Percentiles rank a stretch among this genome's conserved stretches.
Conservation (phyloP, 805 yeast genomes). For the Kuraishia floccosa region DNA sequence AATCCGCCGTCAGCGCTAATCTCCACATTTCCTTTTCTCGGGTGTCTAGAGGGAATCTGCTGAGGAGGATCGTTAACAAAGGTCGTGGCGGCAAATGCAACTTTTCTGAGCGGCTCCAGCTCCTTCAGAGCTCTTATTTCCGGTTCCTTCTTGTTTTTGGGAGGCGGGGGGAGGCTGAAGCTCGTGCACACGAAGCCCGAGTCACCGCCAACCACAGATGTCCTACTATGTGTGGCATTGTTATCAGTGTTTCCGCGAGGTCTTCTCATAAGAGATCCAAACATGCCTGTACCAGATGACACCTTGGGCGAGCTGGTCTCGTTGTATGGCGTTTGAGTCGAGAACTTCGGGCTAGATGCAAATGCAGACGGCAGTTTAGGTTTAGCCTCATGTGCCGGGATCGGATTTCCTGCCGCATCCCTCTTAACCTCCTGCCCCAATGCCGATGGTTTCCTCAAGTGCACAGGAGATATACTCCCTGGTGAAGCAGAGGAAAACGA, state of each 20-base stretch:
- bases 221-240: neutral
- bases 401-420: slow-evolving; percentile 29
- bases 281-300: slow-evolving; percentile 5
- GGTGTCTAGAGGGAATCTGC: slow-evolving; percentile 81
- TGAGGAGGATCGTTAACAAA: slow-evolving; percentile 82
- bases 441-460: slow-evolving; percentile 10
- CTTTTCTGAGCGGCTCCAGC: slow-evolving; percentile 40
- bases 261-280: slow-evolving; percentile 18
- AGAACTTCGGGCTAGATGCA: slow-evolving; percentile 15
- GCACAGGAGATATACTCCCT: slow-evolving; percentile 3
- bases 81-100: slow-evolving; percentile 67
- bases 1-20: slow-evolving; percentile 19
- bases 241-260: slow-evolving; percentile 10
- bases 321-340: slow-evolving; percentile 11
- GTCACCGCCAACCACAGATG: slow-evolving; percentile 4
- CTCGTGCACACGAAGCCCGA: slow-evolving; percentile 5
- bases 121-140: slow-evolving; percentile 14
- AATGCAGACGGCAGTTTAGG: slow-evolving; percentile 41
- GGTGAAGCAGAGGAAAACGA: no score
- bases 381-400: slow-evolving; percentile 38
- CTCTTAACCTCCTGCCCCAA: slow-evolving; percentile 15
- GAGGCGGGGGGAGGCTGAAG: slow-evolving; percentile 12
- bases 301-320: slow-evolving; percentile 9
- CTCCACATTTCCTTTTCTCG: slow-evolving; percentile 66
- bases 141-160: slow-evolving; percentile 13